These are phyloP conservation scores for Letharia lupina DNA, from an alignment of 495 filamentous ascomycete species.

Conservation along the genomic window DNA sequence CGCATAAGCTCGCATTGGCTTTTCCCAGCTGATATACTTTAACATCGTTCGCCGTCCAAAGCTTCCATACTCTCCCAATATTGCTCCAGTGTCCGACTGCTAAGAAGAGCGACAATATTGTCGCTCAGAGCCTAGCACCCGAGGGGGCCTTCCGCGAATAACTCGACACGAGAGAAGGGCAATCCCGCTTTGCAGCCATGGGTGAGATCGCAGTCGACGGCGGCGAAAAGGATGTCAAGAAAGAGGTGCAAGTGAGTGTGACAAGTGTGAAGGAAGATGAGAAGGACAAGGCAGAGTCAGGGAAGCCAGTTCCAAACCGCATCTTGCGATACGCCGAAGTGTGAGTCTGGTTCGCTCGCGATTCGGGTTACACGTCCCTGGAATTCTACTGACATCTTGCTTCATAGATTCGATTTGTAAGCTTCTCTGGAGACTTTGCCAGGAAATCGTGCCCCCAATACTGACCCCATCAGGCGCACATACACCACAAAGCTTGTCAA, in stretches of 20 bases:
- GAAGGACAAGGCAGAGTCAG: constrained; percentile 3
- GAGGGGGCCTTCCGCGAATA: no score
- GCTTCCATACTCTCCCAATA: not conserved
- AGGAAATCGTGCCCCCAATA: not conserved
- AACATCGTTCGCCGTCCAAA: no score
- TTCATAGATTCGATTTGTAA: constrained; percentile 11
- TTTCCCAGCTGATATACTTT: no score
- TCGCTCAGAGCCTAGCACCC: not conserved
- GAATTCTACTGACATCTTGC: not conserved
- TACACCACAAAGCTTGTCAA: constrained; percentile 18
- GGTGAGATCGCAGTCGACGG: not conserved
- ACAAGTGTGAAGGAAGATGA: not conserved
- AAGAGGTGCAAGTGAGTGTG: not conserved
- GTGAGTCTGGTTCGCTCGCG: not conserved
- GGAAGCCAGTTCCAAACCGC: constrained; percentile 4
- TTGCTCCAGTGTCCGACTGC: not conserved
- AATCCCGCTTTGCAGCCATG: not conserved
- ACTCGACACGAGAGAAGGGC: no score
- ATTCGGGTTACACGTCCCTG: not conserved
- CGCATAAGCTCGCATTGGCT: no score
- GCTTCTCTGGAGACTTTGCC: not conserved
- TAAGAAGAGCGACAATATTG: not conserved
- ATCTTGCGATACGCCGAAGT: constrained; percentile 19
- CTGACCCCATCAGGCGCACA: constrained; percentile 2
- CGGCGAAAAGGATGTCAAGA: not conserved